Percentiles rank a stretch among this genome's conserved stretches.
phyloP scores from a whole-genome alignment of 805 yeast species.

The Saccharomyces mikatae region DNA sequence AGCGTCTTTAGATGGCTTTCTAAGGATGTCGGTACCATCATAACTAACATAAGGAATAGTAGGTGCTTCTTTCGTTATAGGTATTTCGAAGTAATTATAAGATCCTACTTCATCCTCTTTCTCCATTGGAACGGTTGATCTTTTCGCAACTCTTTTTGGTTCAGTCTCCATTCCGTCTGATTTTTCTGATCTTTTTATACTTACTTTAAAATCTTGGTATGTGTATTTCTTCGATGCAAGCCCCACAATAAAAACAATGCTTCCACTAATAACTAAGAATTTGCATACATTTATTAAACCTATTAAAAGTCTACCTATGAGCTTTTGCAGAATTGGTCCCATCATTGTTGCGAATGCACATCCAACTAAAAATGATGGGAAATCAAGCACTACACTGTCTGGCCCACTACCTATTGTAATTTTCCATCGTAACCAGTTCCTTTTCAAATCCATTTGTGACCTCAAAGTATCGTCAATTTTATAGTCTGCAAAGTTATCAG shows the following conservation, averaged over 20 bases:
- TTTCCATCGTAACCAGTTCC: not conserved
- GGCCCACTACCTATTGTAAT: not conserved
- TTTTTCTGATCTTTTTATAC: not conserved
- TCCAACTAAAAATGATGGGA: conserved; percentile 21
- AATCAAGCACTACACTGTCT: conserved; percentile 10
- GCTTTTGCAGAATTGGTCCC: conserved; percentile 17
- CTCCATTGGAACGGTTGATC: not conserved
- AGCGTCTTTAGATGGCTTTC: not conserved
- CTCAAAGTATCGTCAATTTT: not conserved
- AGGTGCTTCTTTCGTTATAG: conserved; percentile 8
- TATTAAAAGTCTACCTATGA: conserved; percentile 21
- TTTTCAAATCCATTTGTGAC: not conserved
- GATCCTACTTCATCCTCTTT: conserved; percentile 13
- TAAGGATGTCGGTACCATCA: not conserved
- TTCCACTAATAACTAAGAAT: conserved; percentile 17
- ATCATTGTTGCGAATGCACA: conserved; percentile 13
- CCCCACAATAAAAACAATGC: conserved; percentile 12
- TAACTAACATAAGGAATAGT: not conserved
- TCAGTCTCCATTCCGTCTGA: conserved; percentile 1
- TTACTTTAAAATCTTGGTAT: not conserved
- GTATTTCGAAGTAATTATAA: conserved; percentile 21
- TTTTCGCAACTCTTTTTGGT: not conserved
- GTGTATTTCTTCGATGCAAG: conserved; percentile 6
- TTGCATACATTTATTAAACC: conserved; percentile 16
- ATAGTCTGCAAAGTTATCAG: not conserved